Base-by-base conservation (phyloP, 2,329 filamentous ascomycete genomes). In the Chaetomium sp. region DNA sequence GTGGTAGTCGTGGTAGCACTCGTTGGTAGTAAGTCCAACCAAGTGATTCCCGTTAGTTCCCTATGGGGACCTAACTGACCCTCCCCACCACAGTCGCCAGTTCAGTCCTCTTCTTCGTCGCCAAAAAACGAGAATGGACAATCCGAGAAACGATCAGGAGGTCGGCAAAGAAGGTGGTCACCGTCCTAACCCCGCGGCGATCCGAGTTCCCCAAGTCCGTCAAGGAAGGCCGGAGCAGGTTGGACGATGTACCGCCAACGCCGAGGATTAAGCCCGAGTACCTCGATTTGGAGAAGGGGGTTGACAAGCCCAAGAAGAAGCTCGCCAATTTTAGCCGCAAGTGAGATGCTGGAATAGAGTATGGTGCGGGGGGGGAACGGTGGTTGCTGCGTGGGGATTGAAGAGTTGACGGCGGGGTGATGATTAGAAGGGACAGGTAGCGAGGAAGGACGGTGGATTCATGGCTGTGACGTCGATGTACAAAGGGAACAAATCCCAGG, bases 41-140 rank as follows among this genome's bases (percentile, higher is more conserved):
- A 10, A n/a, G 75, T 76, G 45, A 73, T 56, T 79, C 79, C 42
- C 75, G 63, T 80, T 77, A 45, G 78, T 78, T 16, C 31, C 38
- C 12, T n/a, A 5, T n/a, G n/a, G 9, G 5, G 31, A 23, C 4
- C 42, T 60, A 29, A 57, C 65, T 23, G 16, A 4, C 21, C 5
- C 12, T 65, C 25, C 70, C 65, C 25, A 70, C 65, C 55, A 49
- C 69, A 90, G 90, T 88, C 67, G 82, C 81, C 25, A 88, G 84
- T 38, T 85, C 87, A 2, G 78, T 86, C 2, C 85, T 95, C 31
- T 96, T 90, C 79, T 92, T 89, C 75, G 75, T 94, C 45, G 90
- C 92, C 62, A 95, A 95, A 82, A 93, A 92, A 79, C 86, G 88
- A 55, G 90, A 93, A 76, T 95, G 92, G 92, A 90, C 88, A 69